These are phyloP conservation scores for Cladophialophora psammophila DNA, from an alignment of 2,329 filamentous ascomycete species.

Conservation along the genomic window DNA sequence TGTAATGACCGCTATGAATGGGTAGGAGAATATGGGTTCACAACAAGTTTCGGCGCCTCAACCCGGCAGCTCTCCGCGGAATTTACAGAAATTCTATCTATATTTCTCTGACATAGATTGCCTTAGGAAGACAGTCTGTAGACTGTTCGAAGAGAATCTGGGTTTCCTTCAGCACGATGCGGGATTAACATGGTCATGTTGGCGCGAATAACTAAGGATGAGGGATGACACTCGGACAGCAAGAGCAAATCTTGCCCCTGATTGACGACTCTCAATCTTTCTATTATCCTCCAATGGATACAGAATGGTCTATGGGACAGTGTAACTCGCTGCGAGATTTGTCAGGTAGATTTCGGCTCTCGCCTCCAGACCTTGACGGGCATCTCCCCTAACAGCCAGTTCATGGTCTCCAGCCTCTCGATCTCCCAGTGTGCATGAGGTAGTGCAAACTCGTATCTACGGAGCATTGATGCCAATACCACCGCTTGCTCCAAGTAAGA, in stretches of 20 bases:
- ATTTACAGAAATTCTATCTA: not conserved
- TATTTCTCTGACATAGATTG: not conserved
- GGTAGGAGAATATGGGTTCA: not conserved
- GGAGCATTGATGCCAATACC: slow-evolving; percentile 52
- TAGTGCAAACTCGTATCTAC: slow-evolving; percentile 53
- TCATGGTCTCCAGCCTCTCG: slow-evolving; percentile 43
- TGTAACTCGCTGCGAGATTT: not conserved
- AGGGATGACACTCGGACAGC: not conserved
- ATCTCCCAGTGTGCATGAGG: slow-evolving; percentile 43
- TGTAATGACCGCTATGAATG: not conserved
- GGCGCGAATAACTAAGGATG: not conserved
- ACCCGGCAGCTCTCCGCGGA: not conserved
- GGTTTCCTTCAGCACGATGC: slow-evolving; percentile 20
- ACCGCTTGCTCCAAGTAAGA: slow-evolving; percentile 58
- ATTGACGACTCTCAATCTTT: not conserved
- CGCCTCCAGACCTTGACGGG: slow-evolving; percentile 45
- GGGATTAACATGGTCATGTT: not conserved
- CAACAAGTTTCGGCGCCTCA: not conserved
- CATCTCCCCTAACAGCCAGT: slow-evolving; percentile 43
- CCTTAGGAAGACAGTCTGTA: not conserved
- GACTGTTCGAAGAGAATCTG: slow-evolving; percentile 6
- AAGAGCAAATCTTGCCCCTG: too few species aligned
- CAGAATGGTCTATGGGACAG: not conserved
- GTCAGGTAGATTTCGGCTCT: slow-evolving; percentile 32
- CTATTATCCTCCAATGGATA: not conserved